These are phyloP conservation scores for Naganishia liquefaciens DNA, from an alignment of 1,284 basidiomycete species.

Conservation along the genomic window DNA sequence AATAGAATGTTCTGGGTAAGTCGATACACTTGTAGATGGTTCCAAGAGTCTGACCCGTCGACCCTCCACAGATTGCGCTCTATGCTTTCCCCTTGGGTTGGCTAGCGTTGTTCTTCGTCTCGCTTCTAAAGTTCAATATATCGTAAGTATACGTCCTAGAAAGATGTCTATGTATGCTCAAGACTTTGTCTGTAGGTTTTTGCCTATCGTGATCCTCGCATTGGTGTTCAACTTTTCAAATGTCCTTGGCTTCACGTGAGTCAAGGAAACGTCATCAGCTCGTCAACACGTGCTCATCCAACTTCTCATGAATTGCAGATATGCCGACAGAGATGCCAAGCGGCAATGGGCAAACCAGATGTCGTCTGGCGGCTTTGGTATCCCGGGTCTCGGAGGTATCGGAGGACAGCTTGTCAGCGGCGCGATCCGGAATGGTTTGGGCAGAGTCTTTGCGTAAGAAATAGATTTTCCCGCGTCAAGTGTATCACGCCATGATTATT, in stretches of 20 bases:
- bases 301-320: constrained; percentile 37
- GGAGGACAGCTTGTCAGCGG: constrained; percentile 76
- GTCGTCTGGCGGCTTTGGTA: constrained; percentile 59
- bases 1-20: constrained; percentile 85
- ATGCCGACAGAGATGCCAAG: constrained; percentile 84
- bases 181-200: constrained; percentile 59
- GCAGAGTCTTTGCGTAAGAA: constrained; percentile 63
- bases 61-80: constrained; percentile 67
- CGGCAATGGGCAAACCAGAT: constrained; percentile 74
- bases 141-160: constrained; percentile 58
- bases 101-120: constrained; percentile 80
- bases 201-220: constrained; percentile 83
- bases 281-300: neutral
- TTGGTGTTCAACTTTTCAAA: constrained; percentile 91
- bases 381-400: constrained; percentile 66
- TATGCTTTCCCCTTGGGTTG: constrained; percentile 88
- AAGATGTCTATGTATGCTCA: neutral
- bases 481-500: neutral
- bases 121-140: constrained; percentile 80
- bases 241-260: constrained; percentile 87
- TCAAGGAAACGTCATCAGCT: constrained; percentile 1
- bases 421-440: constrained; percentile 76
- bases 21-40: neutral
- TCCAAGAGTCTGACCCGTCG: neutral
- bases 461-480: neutral